A percentile compares a stretch with the other conserved stretches of the same genome.
Evolutionary conservation across 495 filamentous ascomycete genomes (phyloP).

Genomic region (Jackrogersella minutella): DNA sequence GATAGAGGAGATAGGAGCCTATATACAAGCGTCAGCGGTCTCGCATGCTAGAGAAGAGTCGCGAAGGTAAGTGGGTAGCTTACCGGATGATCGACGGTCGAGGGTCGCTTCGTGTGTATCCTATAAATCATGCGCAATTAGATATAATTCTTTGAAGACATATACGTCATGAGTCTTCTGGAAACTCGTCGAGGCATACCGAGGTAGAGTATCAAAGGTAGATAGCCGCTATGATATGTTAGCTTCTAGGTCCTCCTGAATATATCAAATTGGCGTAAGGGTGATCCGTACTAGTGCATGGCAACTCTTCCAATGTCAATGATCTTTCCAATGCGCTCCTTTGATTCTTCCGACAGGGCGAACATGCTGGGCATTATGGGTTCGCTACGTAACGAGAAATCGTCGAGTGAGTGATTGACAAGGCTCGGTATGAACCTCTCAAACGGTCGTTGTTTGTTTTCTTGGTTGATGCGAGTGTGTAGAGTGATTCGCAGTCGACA

Average conservation of each 20-base stretch:
- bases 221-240: conserved; percentile 75
- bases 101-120: conserved; percentile 92
- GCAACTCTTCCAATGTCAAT: conserved; percentile 93
- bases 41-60: conserved; percentile 4
- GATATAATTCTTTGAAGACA: background rate
- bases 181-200: conserved; percentile 64
- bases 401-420: background rate
- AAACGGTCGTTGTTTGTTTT: background rate
- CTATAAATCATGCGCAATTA: conserved; percentile 56
- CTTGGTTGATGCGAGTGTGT: background rate
- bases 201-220: conserved; percentile 96
- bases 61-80: conserved; percentile 6
- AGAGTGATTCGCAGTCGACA: background rate
- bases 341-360: conserved; percentile 95
- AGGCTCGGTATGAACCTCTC: background rate
- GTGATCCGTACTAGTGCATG: conserved; percentile 87
- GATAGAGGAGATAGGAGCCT: conserved; percentile 80
- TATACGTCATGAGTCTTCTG: conserved; percentile 4
- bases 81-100: conserved; percentile 94
- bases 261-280: background rate
- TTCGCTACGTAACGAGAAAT: background rate
- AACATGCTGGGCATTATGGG: conserved; percentile 65
- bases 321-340: conserved; percentile 96
- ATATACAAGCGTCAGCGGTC: background rate
- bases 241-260: background rate